A percentile compares a stretch with the other conserved stretches of the same genome.
phyloP scores from a whole-genome alignment of 768 basidiomycete genomes.

The Boletus eberwhitei region DNA sequence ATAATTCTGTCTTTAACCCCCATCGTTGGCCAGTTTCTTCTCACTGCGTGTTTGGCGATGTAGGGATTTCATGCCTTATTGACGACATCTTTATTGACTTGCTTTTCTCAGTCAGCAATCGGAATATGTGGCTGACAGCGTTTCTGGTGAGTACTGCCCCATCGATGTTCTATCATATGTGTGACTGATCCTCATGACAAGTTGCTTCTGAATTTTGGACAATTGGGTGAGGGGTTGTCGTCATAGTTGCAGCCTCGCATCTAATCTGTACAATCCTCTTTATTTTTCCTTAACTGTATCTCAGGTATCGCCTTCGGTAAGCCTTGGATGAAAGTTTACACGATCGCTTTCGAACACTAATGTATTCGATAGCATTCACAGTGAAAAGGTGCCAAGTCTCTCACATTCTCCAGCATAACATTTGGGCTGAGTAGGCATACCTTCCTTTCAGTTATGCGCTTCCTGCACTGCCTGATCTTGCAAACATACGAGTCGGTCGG shows the following conservation, averaged over 20 bases:
- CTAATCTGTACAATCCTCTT: not conserved
- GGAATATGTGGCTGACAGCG: constrained; percentile 44
- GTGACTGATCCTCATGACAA: constrained; percentile 20
- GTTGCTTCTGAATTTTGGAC: constrained; percentile 46
- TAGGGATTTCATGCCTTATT: constrained; percentile 27
- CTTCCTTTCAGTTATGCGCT: constrained; percentile 37
- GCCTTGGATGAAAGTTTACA: not conserved
- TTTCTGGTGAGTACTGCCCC: constrained; percentile 38
- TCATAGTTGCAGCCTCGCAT: not conserved
- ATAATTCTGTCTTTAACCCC: not conserved
- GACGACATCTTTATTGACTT: not conserved
- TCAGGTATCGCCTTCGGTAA: constrained; percentile 43
- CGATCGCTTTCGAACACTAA: not conserved
- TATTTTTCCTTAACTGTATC: constrained; percentile 7
- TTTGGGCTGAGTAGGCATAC: not conserved
- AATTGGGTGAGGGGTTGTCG: constrained; percentile 41
- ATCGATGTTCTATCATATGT: not conserved
- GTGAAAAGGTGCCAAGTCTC: constrained; percentile 37
- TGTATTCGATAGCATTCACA: constrained; percentile 38
- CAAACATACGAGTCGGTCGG: constrained; percentile 42
- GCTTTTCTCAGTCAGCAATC: constrained; percentile 48
- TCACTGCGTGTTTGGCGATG: constrained; percentile 63
- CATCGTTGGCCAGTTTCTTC: constrained; percentile 40
- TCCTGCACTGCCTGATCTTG: constrained; percentile 40
- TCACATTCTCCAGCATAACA: not conserved